phyloP scores from a whole-genome alignment of 2,329 filamentous ascomycete species.

The Fusarium sp. region DNA sequence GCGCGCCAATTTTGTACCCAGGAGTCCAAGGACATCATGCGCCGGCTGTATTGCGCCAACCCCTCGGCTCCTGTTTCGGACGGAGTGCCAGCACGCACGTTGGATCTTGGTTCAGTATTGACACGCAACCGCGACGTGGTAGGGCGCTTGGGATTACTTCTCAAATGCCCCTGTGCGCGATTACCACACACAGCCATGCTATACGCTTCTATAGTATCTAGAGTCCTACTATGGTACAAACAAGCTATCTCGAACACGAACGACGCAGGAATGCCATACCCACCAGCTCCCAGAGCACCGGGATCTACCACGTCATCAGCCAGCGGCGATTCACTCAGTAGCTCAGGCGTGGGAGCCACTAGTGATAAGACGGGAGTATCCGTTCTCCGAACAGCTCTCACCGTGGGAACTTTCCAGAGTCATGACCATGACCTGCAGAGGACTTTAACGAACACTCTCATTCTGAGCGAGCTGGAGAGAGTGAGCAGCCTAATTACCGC shows the following conservation, averaged over 20 bases:
- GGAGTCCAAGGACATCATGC: neutral
- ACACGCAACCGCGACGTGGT: neutral
- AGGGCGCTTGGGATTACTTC: neutral
- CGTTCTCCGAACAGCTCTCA: neutral
- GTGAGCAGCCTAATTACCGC: neutral
- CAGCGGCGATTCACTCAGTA: neutral
- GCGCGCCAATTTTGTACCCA: neutral
- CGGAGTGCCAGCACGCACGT: neutral
- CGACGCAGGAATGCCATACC: neutral
- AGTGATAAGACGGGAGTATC: neutral
- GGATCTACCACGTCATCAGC: neutral
- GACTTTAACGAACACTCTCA: neutral
- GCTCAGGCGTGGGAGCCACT: neutral
- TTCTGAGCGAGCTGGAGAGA: neutral
- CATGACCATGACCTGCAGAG: neutral
- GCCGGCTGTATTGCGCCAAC: neutral
- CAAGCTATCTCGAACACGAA: neutral
- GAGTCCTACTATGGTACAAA: neutral
- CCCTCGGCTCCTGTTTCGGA: neutral
- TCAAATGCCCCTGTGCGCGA: neutral
- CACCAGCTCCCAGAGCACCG: neutral
- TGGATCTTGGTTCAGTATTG: neutral
- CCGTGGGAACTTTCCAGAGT: neutral
- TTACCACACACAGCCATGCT: neutral
- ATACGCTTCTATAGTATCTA: neutral